Conservation (phyloP, 2,329 filamentous ascomycete genomes). For the Hymenoscyphus fraxineus region DNA sequence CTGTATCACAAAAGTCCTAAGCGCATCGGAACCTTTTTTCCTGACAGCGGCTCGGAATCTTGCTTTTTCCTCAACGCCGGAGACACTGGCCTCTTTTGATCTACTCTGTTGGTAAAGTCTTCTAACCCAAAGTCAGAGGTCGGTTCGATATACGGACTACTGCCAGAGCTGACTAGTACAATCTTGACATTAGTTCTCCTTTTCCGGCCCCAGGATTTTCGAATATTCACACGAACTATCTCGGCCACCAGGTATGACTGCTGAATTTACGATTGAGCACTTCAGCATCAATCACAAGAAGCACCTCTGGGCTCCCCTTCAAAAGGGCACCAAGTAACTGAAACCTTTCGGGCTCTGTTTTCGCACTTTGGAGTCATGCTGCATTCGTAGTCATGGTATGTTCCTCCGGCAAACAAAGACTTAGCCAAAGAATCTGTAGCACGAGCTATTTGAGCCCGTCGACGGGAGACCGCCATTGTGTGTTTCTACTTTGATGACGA, state of each 20-base stretch:
- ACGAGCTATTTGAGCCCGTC: constrained; percentile 16
- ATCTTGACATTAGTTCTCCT: constrained; percentile 5
- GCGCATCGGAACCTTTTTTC: background rate
- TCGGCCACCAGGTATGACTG: background rate
- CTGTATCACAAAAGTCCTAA: background rate
- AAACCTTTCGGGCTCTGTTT: constrained; percentile 16
- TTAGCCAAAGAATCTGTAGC: constrained; percentile 13
- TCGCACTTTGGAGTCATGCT: constrained; percentile 12
- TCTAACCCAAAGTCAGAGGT: background rate
- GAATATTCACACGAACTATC: constrained; percentile 3
- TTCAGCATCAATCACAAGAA: constrained; percentile 16
- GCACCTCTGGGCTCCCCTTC: constrained; percentile 12
- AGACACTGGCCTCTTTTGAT: background rate
- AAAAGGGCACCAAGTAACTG: constrained; percentile 10
- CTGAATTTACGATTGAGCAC: background rate
- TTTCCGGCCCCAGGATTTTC: background rate
- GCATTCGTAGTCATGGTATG: constrained; percentile 1
- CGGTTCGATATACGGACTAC: constrained; percentile 5
- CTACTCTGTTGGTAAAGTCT: background rate
- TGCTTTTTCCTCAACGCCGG: background rate
- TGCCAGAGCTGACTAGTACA: background rate
- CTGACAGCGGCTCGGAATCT: background rate
- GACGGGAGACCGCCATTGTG: constrained; percentile 1
- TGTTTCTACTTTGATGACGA: background rate
- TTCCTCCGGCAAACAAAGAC: constrained; percentile 6